Evolutionary conservation across 306 rosid genomes (phyloP), one percentile per base, ranked within the genome.

Genomic region (Acacia acuminata): DNA sequence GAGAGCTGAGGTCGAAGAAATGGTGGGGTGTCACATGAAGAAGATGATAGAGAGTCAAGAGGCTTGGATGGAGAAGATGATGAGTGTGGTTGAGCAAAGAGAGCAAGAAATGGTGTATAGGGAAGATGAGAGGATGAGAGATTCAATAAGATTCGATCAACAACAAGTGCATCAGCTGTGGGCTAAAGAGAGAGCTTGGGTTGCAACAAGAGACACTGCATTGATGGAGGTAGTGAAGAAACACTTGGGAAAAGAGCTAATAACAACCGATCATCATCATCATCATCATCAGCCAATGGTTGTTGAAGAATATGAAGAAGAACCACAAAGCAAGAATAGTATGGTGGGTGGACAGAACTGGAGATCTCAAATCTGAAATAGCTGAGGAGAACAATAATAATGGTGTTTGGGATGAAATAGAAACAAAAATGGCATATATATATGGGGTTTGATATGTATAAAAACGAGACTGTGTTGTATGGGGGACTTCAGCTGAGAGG

Each of bases 121-220:
- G 77, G 96, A 91, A 58, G 93, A 93, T 79, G 93, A 90, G 65
- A 86, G 90, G 89, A 90, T 86, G 90, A 85, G 81, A 77, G 90
- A 90, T 80, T 76, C 87, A 63, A 85, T 77, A 55, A 82, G 88
- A 74, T 84, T 88, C 66, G 91, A 89, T n/a, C 82, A 76, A 81
- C 70, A 78, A 81, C 65, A 89, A 64, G 90, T 91, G 4, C 80
- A 82, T 48, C 82, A 88, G 19, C 87, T 91, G 27, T 90, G 97
- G 94, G 92, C 88, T 19, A 91, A 87, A 67, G 97, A 91, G 85
- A 91, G 90, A 85, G 91, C 91, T 10, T 90, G 91, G 94, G 83
- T 93, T 63, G 90, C 87, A 79, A 86, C 92, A 76, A 86, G 96
- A 68, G 97, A 93, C 80, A 78, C 83, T 20, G 90, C 93, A 42